phyloP scores from a whole-genome alignment of 129 eudicot genomes.

The Saussurea involucrata region DNA sequence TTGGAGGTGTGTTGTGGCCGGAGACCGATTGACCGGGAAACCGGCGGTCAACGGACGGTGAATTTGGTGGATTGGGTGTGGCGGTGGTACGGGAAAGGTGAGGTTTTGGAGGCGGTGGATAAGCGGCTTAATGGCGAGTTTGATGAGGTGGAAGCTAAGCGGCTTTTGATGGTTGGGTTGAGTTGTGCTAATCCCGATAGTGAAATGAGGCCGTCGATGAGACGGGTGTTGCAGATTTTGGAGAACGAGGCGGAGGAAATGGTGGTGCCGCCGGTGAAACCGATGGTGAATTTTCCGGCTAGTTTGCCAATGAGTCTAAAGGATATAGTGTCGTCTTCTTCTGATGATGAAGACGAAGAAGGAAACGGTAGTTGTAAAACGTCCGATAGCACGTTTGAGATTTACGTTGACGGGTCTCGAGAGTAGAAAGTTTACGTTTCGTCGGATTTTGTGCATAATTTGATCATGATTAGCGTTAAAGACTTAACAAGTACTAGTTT shows the following conservation, averaged over 20 bases:
- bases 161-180: conserved; percentile 65
- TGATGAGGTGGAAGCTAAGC: conserved; percentile 46
- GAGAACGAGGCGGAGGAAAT: conserved; percentile 48
- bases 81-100: conserved; percentile 58
- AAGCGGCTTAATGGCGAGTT: conserved; percentile 44
- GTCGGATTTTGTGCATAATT: neutral
- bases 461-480: neutral
- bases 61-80: conserved; percentile 92
- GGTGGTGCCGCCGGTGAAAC: conserved; percentile 57
- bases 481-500: neutral
- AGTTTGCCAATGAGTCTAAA: conserved; percentile 54
- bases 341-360: conserved; percentile 29
- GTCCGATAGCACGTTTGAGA: conserved; percentile 11
- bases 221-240: conserved; percentile 77
- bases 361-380: neutral
- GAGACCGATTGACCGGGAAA: conserved; percentile 67
- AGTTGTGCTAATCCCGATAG: conserved; percentile 80
- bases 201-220: conserved; percentile 72
- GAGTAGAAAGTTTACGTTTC: neutral
- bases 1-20: conserved; percentile 80
- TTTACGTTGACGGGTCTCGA: conserved; percentile 10
- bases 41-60: conserved; percentile 38
- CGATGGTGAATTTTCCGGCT: conserved; percentile 51
- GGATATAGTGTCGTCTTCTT: conserved; percentile 39
- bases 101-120: conserved; percentile 58